These are phyloP conservation scores for Quercus gilva DNA, from an alignment of 306 rosid species.

Conservation along the genomic window DNA sequence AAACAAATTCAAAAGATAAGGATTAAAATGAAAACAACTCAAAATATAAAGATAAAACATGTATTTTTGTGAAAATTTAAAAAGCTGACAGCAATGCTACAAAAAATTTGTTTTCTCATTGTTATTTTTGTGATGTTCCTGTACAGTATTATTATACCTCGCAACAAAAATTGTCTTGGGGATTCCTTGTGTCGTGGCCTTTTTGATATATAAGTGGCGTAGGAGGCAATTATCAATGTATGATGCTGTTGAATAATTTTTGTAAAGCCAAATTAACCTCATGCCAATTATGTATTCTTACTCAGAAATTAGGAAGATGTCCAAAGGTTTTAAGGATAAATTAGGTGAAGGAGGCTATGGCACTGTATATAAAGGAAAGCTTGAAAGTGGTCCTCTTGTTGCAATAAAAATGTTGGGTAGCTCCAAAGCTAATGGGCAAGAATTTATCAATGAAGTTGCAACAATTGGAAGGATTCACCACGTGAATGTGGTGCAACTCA, in stretches of 20 bases:
- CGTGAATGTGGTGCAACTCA: conserved; percentile 18
- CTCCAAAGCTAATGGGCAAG: conserved; percentile 22
- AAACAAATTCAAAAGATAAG: too few species aligned
- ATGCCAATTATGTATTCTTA: conserved; percentile 25
- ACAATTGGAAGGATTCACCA: conserved; percentile 23
- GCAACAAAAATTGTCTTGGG: too few species aligned
- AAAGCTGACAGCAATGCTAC: too few species aligned
- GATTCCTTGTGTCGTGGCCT: too few species aligned
- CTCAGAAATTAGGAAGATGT: conserved; percentile 16
- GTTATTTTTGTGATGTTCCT: too few species aligned
- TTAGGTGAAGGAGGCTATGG: conserved; percentile 29
- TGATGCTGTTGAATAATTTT: conserved; percentile 2
- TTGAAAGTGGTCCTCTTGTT: conserved; percentile 11
- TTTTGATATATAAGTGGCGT: too few species aligned
- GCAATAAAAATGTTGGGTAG: conserved; percentile 20
- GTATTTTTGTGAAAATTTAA: too few species aligned
- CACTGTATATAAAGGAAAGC: conserved; percentile 2
- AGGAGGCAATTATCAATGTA: not conserved
- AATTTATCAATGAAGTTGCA: conserved; percentile 19
- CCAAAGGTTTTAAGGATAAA: conserved; percentile 2
- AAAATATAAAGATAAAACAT: too few species aligned
- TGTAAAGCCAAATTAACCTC: not conserved
- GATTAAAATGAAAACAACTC: too few species aligned
- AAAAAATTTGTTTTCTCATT: too few species aligned
- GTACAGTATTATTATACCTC: too few species aligned